Evolutionary conservation across 2,329 filamentous ascomycete genomes (phyloP).

Genomic region (Verticillium longisporum): DNA sequence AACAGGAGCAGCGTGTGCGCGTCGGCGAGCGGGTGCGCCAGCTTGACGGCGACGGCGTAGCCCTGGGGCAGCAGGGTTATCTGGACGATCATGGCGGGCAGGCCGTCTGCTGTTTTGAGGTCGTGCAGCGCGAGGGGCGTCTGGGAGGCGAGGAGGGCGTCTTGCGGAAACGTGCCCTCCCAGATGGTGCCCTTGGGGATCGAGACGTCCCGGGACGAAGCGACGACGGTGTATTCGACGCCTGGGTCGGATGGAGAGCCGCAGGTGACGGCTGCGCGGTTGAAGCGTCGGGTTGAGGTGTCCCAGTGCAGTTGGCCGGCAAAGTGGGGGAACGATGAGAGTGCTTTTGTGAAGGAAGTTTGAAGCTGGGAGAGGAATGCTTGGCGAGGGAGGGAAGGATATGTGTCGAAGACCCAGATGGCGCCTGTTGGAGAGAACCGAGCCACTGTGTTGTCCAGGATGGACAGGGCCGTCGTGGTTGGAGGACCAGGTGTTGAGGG

Average conservation of each 20-base stretch:
- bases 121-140: constrained; percentile 25
- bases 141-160: constrained; percentile 21
- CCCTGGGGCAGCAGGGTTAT: constrained; percentile 31
- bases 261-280: constrained; percentile 18
- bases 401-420: constrained; percentile 35
- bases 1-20: constrained; percentile 35
- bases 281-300: constrained; percentile 4
- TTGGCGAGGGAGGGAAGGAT: neutral
- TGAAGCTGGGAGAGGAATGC: neutral
- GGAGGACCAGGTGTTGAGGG: neutral
- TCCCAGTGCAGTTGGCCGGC: constrained; percentile 32
- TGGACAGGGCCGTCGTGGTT: constrained; percentile 20
- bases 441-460: constrained; percentile 34
- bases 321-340: constrained; percentile 33
- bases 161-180: constrained; percentile 27
- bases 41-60: constrained; percentile 30
- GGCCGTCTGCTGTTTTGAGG: constrained; percentile 17
- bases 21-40: constrained; percentile 38
- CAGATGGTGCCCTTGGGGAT: constrained; percentile 17
- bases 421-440: constrained; percentile 31
- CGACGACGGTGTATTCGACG: constrained; percentile 28
- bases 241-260: constrained; percentile 30
- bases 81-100: constrained; percentile 28
- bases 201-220: constrained; percentile 18
- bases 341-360: constrained; percentile 23